A percentile compares a stretch with the other conserved stretches of the same genome.
Evolutionary conservation across 805 yeast species (phyloP).

Genomic region (Priceomyces medius): DNA sequence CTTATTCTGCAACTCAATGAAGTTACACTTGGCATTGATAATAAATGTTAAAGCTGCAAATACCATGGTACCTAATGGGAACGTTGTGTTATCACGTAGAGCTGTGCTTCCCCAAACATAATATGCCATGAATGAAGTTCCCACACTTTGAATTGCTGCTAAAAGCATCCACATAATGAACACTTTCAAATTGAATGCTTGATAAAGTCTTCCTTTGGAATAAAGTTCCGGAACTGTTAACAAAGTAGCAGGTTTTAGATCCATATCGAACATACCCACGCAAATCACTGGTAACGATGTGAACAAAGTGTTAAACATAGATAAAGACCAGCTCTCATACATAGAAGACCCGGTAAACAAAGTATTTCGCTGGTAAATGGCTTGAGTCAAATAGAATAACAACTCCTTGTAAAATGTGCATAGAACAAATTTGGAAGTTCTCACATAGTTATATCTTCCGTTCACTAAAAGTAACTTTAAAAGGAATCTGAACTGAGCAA

Average conservation of each 20-base stretch:
- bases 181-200: constrained; percentile 67
- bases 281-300: constrained; percentile 90
- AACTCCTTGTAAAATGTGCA: constrained; percentile 95
- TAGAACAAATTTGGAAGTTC: constrained; percentile 88
- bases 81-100: constrained; percentile 68
- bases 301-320: constrained; percentile 95
- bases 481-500: constrained; percentile 88
- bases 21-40: constrained; percentile 75
- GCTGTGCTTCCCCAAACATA: constrained; percentile 71
- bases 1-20: constrained; percentile 76
- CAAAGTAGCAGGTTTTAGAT: constrained; percentile 81
- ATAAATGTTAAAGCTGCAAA: constrained; percentile 71
- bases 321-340: constrained; percentile 93
- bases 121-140: constrained; percentile 66
- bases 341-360: constrained; percentile 90
- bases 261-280: constrained; percentile 94
- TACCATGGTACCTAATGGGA: constrained; percentile 76
- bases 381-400: constrained; percentile 84
- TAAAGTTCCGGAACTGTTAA: constrained; percentile 91
- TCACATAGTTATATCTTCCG: constrained; percentile 91
- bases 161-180: constrained; percentile 77
- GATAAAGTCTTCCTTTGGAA: constrained; percentile 67
- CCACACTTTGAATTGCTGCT: constrained; percentile 70
- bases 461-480: constrained; percentile 84
- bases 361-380: constrained; percentile 80